These are phyloP conservation scores for Lophiostoma macrostomum DNA, from an alignment of 495 filamentous ascomycete genomes.

Conservation along the genomic window DNA sequence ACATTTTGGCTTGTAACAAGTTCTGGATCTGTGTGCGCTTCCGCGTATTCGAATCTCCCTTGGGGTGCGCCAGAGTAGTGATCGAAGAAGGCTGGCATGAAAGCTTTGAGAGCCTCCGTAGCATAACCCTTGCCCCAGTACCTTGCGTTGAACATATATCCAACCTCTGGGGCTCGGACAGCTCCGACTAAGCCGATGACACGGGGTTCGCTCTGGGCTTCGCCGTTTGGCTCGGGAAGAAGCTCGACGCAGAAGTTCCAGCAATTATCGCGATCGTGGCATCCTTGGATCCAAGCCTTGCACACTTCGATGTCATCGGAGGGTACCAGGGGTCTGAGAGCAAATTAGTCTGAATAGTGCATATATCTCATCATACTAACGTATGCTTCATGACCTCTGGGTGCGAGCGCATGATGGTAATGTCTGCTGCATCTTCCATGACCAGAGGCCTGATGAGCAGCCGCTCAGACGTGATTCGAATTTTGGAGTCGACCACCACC, in stretches of 20 bases:
- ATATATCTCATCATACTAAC: no score
- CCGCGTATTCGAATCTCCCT: conserved; percentile 22
- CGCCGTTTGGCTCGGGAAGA: conserved; percentile 8
- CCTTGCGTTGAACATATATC: conserved; percentile 29
- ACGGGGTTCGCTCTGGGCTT: conserved; percentile 3
- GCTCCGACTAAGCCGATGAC: conserved; percentile 34
- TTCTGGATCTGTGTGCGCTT: conserved; percentile 25
- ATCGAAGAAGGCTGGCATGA: conserved; percentile 33
- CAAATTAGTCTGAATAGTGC: no score
- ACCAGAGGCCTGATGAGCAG: conserved; percentile 27
- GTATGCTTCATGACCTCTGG: conserved; percentile 27
- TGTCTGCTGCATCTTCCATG: conserved; percentile 27
- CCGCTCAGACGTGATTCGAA: conserved; percentile 19
- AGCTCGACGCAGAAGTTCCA: conserved; percentile 36
- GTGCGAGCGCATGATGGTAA: conserved; percentile 19
- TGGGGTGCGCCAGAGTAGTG: conserved; percentile 22
- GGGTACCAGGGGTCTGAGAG: conserved; percentile 6
- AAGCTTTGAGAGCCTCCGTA: conserved; percentile 30
- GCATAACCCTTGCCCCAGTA: conserved; percentile 35
- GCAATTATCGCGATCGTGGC: conserved; percentile 18
- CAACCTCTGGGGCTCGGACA: conserved; percentile 30
- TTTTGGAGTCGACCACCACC: conserved; percentile 28
- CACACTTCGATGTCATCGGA: conserved; percentile 13
- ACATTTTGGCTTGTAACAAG: conserved; percentile 28
- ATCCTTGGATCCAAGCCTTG: conserved; percentile 28